A percentile compares a stretch with the other conserved stretches of the same genome.
Conservation (phyloP, 148 eudicot genomes). For the Cornus suecica region DNA sequence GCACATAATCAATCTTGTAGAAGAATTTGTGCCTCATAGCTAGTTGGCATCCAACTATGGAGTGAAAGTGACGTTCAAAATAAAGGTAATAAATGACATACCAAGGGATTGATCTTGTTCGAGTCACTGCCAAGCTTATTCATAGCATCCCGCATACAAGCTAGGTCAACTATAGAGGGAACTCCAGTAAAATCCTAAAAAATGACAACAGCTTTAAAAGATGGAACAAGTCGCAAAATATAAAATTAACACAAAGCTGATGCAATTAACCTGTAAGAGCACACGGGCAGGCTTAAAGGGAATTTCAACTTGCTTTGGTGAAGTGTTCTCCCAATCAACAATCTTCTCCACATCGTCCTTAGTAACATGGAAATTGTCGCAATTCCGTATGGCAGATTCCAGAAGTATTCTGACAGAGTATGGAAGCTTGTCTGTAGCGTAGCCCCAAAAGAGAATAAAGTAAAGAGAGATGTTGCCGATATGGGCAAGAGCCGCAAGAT, state of each 20-base stretch:
- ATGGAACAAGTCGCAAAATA: background rate
- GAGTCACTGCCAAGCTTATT: constrained; percentile 73
- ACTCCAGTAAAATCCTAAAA: constrained; percentile 91
- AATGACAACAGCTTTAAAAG: background rate
- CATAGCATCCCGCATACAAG: constrained; percentile 95
- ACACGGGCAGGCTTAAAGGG: constrained; percentile 99
- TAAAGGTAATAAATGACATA: constrained; percentile 16
- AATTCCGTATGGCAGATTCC: constrained; percentile 91
- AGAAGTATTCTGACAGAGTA: constrained; percentile 82
- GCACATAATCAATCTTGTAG: no score
- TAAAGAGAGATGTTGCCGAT: background rate
- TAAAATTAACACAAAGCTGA: background rate
- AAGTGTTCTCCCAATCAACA: constrained; percentile 88
- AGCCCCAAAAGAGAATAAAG: background rate
- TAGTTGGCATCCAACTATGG: no score
- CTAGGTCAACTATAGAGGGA: constrained; percentile 93
- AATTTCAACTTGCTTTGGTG: constrained; percentile 91
- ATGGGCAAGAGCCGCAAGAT: background rate
- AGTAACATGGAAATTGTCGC: constrained; percentile 91
- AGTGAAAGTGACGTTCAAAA: background rate
- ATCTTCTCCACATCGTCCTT: constrained; percentile 89
- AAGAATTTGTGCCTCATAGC: no score
- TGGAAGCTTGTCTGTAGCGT: constrained; percentile 65
- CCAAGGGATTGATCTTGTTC: constrained; percentile 93
- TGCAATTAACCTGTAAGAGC: constrained; percentile 63